Evolutionary conservation across 495 filamentous ascomycete species (phyloP).

Genomic region (Xylaria nigripes): DNA sequence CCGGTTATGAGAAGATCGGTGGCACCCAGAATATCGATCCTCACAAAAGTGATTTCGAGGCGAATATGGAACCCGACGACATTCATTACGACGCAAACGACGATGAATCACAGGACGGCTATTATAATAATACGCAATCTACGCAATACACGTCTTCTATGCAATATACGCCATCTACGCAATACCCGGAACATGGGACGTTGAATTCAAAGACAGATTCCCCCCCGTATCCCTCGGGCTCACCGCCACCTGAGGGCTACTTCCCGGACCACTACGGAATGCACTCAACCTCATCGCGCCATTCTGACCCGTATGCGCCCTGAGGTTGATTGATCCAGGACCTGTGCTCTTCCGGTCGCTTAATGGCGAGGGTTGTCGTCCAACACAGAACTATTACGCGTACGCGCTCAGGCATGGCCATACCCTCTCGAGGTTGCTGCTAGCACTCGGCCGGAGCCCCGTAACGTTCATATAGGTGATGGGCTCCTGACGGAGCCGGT

Average conservation of each 20-base stretch:
- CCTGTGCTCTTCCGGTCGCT: constrained; percentile 31
- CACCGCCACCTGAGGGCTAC: constrained; percentile 33
- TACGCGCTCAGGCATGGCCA: constrained; percentile 8
- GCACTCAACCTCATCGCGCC: constrained; percentile 17
- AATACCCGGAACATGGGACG: too few species aligned
- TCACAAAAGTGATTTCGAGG: constrained; percentile 48
- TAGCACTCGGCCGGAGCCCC: neutral
- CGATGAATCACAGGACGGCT: constrained; percentile 43
- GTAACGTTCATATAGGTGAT: constrained; percentile 6
- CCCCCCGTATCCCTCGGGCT: constrained; percentile 22
- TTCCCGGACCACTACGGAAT: constrained; percentile 34
- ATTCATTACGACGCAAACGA: constrained; percentile 32
- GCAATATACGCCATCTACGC: too few species aligned
- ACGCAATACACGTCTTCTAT: too few species aligned
- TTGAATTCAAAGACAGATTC: too few species aligned
- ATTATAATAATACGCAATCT: constrained; percentile 27
- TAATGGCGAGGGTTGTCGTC: too few species aligned
- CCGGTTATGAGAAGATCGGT: constrained; percentile 54
- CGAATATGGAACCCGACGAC: constrained; percentile 28
- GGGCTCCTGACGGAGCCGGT: constrained; percentile 3
- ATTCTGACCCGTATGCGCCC: constrained; percentile 21
- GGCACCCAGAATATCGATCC: constrained; percentile 47
- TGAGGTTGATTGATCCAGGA: constrained; percentile 14
- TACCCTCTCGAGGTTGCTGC: neutral
- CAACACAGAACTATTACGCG: too few species aligned